Evolutionary conservation across 345 rosid genomes (phyloP).

Genomic region (Aethionema arabicum): DNA sequence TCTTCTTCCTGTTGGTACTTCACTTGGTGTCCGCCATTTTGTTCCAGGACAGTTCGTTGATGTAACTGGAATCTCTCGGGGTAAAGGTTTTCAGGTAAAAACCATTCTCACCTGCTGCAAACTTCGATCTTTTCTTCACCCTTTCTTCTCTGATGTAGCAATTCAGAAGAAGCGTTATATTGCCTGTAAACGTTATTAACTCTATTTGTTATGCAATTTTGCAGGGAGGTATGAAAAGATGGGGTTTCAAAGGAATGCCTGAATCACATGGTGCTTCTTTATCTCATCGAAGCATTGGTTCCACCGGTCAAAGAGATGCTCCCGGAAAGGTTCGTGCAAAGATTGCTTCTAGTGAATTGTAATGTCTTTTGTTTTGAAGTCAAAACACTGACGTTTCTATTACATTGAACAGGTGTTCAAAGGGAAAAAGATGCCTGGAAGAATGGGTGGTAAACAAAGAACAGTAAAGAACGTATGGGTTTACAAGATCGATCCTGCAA

Average conservation of each 20-base stretch:
- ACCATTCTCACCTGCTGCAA: constrained; percentile 12
- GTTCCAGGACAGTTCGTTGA: constrained; percentile 89
- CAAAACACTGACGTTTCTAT: constrained; percentile 7
- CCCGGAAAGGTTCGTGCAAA: constrained; percentile 73
- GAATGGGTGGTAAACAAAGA: constrained; percentile 83
- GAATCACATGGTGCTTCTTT: constrained; percentile 84
- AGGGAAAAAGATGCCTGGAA: constrained; percentile 95
- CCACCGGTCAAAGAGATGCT: constrained; percentile 96
- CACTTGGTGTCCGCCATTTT: constrained; percentile 81
- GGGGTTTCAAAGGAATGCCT: constrained; percentile 55
- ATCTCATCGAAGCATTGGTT: constrained; percentile 75
- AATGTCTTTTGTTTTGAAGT: constrained; percentile 4
- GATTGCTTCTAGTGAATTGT: constrained; percentile 5
- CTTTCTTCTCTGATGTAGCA: constrained; percentile 1
- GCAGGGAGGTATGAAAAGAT: constrained; percentile 91
- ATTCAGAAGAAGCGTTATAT: background rate
- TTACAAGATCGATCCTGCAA: constrained; percentile 81
- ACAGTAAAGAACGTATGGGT: constrained; percentile 94
- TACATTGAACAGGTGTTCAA: constrained; percentile 66
- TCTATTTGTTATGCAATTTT: constrained; percentile 22
- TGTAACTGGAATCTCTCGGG: constrained; percentile 79
- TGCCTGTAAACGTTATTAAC: constrained; percentile 12
- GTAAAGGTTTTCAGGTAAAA: constrained; percentile 93
- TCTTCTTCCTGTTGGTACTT: constrained; percentile 75
- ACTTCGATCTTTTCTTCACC: constrained; percentile 6